Base-by-base conservation (phyloP, 345 rosid species). In the Eucalyptus cloeziana region DNA sequence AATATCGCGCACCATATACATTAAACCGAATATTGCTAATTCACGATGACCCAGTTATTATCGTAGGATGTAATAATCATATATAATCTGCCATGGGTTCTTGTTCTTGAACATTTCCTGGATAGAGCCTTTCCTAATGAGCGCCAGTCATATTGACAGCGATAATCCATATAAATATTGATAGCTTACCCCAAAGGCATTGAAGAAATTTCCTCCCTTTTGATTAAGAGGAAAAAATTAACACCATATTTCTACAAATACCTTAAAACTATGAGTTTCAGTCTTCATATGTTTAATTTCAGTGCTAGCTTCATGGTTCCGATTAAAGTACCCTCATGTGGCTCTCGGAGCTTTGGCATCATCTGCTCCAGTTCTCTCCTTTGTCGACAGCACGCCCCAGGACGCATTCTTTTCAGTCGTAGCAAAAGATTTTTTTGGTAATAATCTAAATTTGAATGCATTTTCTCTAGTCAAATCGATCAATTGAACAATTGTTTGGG, bases 221-320 rank as follows among this genome's bases (percentile, higher is more conserved):
- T 12, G 16, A 27, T 27, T 27, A 60, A 30, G 71, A n/a, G 71
- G 37, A n/a, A 64, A 64, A 64, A 64, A 13, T 64, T 19, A 14
- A 30, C 71, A 2, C 19, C 9, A 13, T n/a, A 64, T 64, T 7
- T 64, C 71, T 64, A n/a, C 37, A n/a, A 13, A 30, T 62, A 62
- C n/a, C 71, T 13, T 62, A 62, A 14, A 30, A 30, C 7, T 13
- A 30, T 13, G 37, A 14, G 37, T 7, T 85, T 27, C 21, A 7
- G 31, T 85, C 25, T 44, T 85, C 52, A 85, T 30, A 44, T 8
- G 15, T 6, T 85, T 14, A 27, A 47, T 27, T 91, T 88, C 94
- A 96, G 99, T 94, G 99, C 88, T 96, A 89, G 99, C 99, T 27
- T 94, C 97, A 2, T 95, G 98, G 97, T 96, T 96, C 89, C 93